These are phyloP conservation scores for Claviceps africana DNA, from an alignment of 2,329 filamentous ascomycete genomes.

Conservation along the genomic window DNA sequence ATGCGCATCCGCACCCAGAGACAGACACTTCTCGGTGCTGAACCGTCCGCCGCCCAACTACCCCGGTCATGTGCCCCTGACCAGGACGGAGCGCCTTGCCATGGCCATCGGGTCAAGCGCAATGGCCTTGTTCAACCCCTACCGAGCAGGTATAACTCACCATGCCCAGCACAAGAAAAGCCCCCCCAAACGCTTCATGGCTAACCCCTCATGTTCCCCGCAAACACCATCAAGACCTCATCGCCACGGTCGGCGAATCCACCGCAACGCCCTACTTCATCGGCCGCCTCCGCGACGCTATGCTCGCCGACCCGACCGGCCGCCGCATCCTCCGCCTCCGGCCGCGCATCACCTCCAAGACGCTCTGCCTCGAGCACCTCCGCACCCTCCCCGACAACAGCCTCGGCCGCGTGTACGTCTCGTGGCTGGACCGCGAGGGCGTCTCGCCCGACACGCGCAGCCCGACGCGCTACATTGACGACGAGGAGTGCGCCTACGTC, in stretches of 20 bases:
- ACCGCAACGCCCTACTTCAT: constrained; percentile 94
- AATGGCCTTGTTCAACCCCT: constrained; percentile 56
- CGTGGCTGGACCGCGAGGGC: constrained; percentile 87
- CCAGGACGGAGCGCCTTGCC: constrained; percentile 56
- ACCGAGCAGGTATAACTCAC: constrained; percentile 53
- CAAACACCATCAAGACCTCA: constrained; percentile 63
- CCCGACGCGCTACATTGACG: constrained; percentile 76
- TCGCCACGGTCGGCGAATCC: constrained; percentile 85
- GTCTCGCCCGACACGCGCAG: constrained; percentile 84
- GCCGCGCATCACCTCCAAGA: constrained; percentile 72
- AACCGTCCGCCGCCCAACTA: constrained; percentile 79
- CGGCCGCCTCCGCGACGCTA: constrained; percentile 75
- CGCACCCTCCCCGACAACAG: constrained; percentile 57
- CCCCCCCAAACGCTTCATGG: too few relatives aligned
- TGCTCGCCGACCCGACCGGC: constrained; percentile 73
- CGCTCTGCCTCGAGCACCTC: constrained; percentile 51
- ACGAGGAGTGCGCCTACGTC: constrained; percentile 92
- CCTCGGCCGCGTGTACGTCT: constrained; percentile 69
- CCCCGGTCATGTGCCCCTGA: constrained; percentile 83
- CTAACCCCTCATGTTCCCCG: too few relatives aligned
- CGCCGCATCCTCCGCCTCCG: constrained; percentile 82
- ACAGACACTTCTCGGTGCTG: constrained; percentile 52
- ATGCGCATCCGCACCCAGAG: not conserved
- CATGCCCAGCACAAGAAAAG: too few relatives aligned
- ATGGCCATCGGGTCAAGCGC: constrained; percentile 53